These are phyloP conservation scores for Ophiostoma quercus DNA, from an alignment of 2,329 filamentous ascomycete genomes.

Conservation along the genomic window DNA sequence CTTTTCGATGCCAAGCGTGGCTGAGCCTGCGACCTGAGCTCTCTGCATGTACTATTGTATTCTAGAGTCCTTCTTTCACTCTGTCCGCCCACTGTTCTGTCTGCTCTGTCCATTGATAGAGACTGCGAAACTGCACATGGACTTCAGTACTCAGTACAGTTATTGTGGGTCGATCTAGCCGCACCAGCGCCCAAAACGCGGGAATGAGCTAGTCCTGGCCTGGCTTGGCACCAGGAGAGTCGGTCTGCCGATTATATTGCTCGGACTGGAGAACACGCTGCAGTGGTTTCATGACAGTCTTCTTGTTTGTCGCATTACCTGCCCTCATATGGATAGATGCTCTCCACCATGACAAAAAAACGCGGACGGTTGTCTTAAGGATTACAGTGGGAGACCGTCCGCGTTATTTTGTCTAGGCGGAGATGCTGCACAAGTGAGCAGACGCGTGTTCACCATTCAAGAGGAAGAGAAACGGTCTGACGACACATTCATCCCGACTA, in stretches of 20 bases:
- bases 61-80: background rate
- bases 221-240: background rate
- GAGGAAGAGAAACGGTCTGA: background rate
- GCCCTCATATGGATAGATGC: no score
- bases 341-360: no score
- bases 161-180: background rate
- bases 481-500: background rate
- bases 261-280: background rate
- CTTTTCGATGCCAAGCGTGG: background rate
- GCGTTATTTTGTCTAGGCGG: no score
- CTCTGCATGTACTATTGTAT: background rate
- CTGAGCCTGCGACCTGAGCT: background rate
- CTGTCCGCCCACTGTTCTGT: background rate
- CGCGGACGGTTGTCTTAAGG: no score
- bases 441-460: background rate
- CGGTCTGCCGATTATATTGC: background rate
- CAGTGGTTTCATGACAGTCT: no score
- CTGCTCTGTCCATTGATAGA: background rate
- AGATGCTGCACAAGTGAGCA: background rate
- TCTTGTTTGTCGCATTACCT: no score
- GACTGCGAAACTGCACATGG: background rate
- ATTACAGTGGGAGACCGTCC: no score
- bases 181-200: slow-evolving; percentile 1
- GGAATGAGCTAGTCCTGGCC: background rate
- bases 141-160: background rate